Percentiles rank a stretch among this genome's conserved stretches.
Evolutionary conservation across 768 basidiomycete species (phyloP).

Genomic region (Chalciporus piperatus): DNA sequence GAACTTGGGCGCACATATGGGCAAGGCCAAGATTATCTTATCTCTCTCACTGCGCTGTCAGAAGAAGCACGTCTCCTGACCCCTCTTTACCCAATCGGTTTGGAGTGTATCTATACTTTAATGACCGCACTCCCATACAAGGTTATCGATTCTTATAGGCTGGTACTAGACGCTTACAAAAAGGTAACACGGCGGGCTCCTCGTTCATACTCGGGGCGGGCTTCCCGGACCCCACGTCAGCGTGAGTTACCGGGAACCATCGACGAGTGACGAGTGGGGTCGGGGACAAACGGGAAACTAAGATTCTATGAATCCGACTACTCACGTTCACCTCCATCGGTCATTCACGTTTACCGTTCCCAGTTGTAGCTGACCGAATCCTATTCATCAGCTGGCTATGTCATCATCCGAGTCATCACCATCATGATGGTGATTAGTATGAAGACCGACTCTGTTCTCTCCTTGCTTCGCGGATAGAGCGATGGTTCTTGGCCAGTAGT

Average conservation of each 20-base stretch:
- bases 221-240: background rate
- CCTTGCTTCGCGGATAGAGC: slow-evolving; percentile 25
- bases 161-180: background rate
- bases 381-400: too few species aligned
- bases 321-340: slow-evolving; percentile 8
- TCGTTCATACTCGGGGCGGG: background rate
- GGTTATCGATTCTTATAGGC: slow-evolving; percentile 1
- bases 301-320: background rate
- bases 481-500: background rate
- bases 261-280: too few species aligned
- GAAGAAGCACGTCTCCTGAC: background rate
- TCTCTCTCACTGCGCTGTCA: slow-evolving; percentile 4
- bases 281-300: background rate
- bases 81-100: slow-evolving; percentile 3
- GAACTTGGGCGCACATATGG: background rate
- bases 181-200: slow-evolving; percentile 1
- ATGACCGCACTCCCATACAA: slow-evolving; percentile 15
- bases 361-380: background rate
- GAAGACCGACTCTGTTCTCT: slow-evolving; percentile 1
- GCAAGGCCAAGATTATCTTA: slow-evolving; percentile 17
- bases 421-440: slow-evolving; percentile 10
- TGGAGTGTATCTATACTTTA: slow-evolving; percentile 6
- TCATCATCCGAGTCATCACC: background rate
- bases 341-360: slow-evolving; percentile 4
- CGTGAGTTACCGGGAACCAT: background rate